Base-by-base conservation (phyloP, 2,329 filamentous ascomycete genomes). In the Amauroascus verrucosus region DNA sequence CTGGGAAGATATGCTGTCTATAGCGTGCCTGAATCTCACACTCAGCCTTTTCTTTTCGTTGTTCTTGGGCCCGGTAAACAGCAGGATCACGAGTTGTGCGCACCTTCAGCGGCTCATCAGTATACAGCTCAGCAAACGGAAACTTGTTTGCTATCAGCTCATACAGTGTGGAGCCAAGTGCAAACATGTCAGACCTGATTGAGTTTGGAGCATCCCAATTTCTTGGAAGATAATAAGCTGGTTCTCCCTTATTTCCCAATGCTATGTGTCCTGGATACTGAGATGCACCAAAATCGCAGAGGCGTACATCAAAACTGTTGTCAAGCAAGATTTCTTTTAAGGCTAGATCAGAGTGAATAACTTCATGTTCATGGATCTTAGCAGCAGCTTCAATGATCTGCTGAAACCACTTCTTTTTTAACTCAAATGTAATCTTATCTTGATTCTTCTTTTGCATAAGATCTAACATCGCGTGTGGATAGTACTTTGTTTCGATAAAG, bases 261-360 rank as follows among this genome's bases (percentile, higher is more conserved):
- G 22, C 48, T 6, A 37, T n/a, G 18, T 50, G 48, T 3, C 35
- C 48, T n/a, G 28, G 22, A n/a, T 35, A 50, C 22, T 30, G 24
- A 30, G 48, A 50, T 24, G 20, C 14, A 33, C 57, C 59, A 47
- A 61, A 60, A 38, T 63, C 60, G 28, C 58, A 56, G 6, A 63
- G 54, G 11, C 53, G 59, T n/a, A 61, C 28, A 56, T 62, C 45
- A 14, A 60, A 54, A 18, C 60, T 38, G 6, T 58, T 54, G 38
- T 62, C 58, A 11, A 60, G 33, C 30, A 60, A 57, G 16, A 60
- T 55, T 40, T 62, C 56, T 6, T 55, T 51, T 2, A 62, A 48
- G 6, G 51, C 56, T 11, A 68, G 55, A 43, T 61, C 63, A 28
- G 58, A 63, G 48, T 62, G 58, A 24, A 60, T 61, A 1, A 62